These are phyloP conservation scores for Hysterium pulicare DNA, from an alignment of 2,329 filamentous ascomycete genomes.

Conservation along the genomic window DNA sequence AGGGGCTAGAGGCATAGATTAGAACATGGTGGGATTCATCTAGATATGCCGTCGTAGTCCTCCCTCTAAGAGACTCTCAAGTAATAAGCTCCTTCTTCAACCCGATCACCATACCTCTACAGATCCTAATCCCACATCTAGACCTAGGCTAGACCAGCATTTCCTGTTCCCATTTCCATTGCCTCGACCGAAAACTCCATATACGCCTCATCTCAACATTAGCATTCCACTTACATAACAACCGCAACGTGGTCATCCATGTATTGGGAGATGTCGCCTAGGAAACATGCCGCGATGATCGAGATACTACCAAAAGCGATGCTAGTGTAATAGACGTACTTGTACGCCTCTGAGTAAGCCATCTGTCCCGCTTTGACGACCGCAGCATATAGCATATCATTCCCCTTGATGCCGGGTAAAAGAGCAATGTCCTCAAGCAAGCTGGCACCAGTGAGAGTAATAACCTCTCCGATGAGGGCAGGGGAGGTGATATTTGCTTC, in stretches of 20 bases:
- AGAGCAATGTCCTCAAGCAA: conserved; percentile 46
- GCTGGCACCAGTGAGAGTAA: conserved; percentile 41
- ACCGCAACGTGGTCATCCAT: conserved; percentile 5
- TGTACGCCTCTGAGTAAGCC: conserved; percentile 58
- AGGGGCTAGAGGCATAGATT: too few relatives aligned
- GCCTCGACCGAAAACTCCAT: too few relatives aligned
- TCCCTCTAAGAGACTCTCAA: too few relatives aligned
- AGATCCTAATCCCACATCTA: too few relatives aligned
- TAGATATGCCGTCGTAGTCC: too few relatives aligned
- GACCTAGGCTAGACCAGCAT: too few relatives aligned
- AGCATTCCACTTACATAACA: conserved; percentile 3
- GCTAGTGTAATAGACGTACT: conserved; percentile 60
- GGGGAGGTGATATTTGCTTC: conserved; percentile 47
- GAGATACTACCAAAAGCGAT: conserved; percentile 59
- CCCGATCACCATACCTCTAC: too few relatives aligned
- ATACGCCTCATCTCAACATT: too few relatives aligned
- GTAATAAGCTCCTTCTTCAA: too few relatives aligned
- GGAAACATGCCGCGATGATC: conserved; percentile 55
- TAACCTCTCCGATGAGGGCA: conserved; percentile 49
- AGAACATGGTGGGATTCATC: too few relatives aligned
- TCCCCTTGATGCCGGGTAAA: conserved; percentile 46
- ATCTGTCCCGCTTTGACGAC: conserved; percentile 55
- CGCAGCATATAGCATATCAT: conserved; percentile 27
- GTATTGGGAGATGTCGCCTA: conserved; percentile 53
- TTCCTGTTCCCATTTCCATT: too few relatives aligned